Evolutionary conservation across 495 filamentous ascomycete genomes (phyloP).

Genomic region (Penicillium bovifimosum): DNA sequence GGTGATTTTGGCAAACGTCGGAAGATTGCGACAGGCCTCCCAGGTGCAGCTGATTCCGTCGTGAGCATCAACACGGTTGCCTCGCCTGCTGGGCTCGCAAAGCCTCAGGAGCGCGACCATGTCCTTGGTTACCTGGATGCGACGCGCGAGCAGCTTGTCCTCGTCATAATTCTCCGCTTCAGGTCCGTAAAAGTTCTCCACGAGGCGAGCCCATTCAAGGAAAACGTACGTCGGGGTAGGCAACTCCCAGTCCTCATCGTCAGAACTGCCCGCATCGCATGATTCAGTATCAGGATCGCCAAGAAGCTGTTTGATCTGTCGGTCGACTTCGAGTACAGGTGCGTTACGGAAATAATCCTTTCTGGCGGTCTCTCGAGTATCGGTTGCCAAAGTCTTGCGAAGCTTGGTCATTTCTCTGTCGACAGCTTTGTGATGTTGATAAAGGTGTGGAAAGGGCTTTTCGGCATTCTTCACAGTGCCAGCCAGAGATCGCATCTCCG

Average conservation of each 20-base stretch:
- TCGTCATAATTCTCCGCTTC: conserved; percentile 22
- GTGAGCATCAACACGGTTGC: conserved; percentile 21
- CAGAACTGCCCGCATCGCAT: conserved; percentile 7
- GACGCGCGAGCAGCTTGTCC: conserved; percentile 21
- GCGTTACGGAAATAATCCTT: conserved; percentile 26
- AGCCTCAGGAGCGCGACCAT: conserved; percentile 21
- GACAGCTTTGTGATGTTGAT: conserved; percentile 19
- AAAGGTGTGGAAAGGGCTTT: conserved; percentile 21
- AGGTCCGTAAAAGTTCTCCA: conserved; percentile 27
- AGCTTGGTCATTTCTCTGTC: conserved; percentile 20
- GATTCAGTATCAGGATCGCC: conserved; percentile 13
- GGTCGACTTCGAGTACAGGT: conserved; percentile 23
- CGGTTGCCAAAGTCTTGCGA: conserved; percentile 16
- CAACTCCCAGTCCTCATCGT: conserved; percentile 5
- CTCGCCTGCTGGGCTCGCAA: conserved; percentile 19
- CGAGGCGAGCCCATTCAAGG: conserved; percentile 20
- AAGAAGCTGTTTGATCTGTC: conserved; percentile 27
- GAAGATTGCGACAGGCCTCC: conserved; percentile 19
- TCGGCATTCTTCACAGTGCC: conserved; percentile 20
- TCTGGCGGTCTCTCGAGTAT: conserved; percentile 25
- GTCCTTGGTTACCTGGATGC: conserved; percentile 29
- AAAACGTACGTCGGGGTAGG: conserved; percentile 22
- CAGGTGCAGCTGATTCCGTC: conserved; percentile 24
- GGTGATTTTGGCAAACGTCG: conserved; percentile 22
- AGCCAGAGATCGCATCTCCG: conserved; percentile 27